Percentiles rank a stretch among this genome's conserved stretches.
Evolutionary conservation across 495 filamentous ascomycete genomes (phyloP).

Genomic region (Aspergillus campestris): DNA sequence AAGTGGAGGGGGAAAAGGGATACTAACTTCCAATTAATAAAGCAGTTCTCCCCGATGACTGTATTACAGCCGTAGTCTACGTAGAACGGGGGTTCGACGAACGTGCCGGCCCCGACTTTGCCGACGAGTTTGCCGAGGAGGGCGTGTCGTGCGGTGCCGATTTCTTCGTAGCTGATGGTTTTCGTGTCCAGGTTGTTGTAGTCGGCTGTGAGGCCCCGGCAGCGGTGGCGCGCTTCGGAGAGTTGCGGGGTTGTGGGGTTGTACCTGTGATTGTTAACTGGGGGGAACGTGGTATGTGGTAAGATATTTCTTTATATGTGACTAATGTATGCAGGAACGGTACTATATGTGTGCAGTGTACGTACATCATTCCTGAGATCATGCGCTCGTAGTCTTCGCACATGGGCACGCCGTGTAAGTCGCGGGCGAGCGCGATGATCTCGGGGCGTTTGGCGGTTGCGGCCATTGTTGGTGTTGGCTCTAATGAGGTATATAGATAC

Average conservation of each 20-base stretch:
- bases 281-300: background rate
- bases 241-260: slow-evolving; percentile 35
- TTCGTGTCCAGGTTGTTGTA: slow-evolving; percentile 42
- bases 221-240: slow-evolving; percentile 34
- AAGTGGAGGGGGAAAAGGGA: background rate
- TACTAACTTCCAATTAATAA: slow-evolving; percentile 45
- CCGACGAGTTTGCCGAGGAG: slow-evolving; percentile 36
- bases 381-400: slow-evolving; percentile 44
- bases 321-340: too few species aligned
- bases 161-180: slow-evolving; percentile 27
- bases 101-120: slow-evolving; percentile 32
- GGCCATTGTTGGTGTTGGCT: slow-evolving; percentile 19
- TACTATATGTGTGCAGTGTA: background rate
- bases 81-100: slow-evolving; percentile 43
- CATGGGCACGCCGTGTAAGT: slow-evolving; percentile 23
- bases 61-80: slow-evolving; percentile 52
- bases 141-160: slow-evolving; percentile 24
- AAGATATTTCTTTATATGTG: too few species aligned
- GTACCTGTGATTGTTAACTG: slow-evolving; percentile 20
- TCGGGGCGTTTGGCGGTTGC: slow-evolving; percentile 33
- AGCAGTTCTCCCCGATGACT: slow-evolving; percentile 39
- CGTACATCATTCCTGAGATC: slow-evolving; percentile 44
- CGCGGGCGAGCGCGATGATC: slow-evolving; percentile 35
- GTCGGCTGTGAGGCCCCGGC: slow-evolving; percentile 32
- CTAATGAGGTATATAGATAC: too few species aligned